Base-by-base conservation (phyloP, 371 early-diverging fungal genomes). In the Mortierella sp. region DNA sequence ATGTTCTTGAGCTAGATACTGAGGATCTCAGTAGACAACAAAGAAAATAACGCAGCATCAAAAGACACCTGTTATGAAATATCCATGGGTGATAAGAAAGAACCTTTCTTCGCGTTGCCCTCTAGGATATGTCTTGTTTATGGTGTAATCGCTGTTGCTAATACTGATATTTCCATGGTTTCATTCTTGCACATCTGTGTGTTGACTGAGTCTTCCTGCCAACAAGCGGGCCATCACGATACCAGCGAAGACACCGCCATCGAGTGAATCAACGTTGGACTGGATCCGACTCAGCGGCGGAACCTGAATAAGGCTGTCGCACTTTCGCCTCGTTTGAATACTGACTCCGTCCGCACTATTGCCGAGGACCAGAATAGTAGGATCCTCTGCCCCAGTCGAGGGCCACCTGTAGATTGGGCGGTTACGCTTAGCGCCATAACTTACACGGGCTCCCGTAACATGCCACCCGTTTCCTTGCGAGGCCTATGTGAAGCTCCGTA, bases 341-440 rank as follows among this genome's bases (percentile, higher is more conserved):
- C 83, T 54, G 26, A 88, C 12, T 1, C 86, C 85, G 2, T n/a
- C 17, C 8, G 83, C 85, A 60, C 84, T 85, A 57, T 79, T 84
- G 7, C 88, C 89, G 7, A 90, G 30, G 23, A 90, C 84, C 24
- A 90, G 63, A 15, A 90, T 58, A 3, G 70, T 75, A 4, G 83
- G 83, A 3, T 28, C 24, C n/a, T 39, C 52, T 6, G 60, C 31
- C 3, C 66, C 66, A 0, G 19, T 19, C 14, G 11, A 17, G 8
- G 68, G 57, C 56, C 63, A 63, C 0, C 9, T 43, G 42, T 60
- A 32, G 14, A 46, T 23, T 1, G 50, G 56, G 3, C 6, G 26
- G 15, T 21, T 32, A 14, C 52, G 43, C 14, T 55, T 44, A 2
- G 47, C 31, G 26, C 60, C 53, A 19, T 48, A 47, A 14, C 50